These are phyloP conservation scores for Ogataea trehalophila DNA, from an alignment of 805 yeast genomes.

Conservation along the genomic window DNA sequence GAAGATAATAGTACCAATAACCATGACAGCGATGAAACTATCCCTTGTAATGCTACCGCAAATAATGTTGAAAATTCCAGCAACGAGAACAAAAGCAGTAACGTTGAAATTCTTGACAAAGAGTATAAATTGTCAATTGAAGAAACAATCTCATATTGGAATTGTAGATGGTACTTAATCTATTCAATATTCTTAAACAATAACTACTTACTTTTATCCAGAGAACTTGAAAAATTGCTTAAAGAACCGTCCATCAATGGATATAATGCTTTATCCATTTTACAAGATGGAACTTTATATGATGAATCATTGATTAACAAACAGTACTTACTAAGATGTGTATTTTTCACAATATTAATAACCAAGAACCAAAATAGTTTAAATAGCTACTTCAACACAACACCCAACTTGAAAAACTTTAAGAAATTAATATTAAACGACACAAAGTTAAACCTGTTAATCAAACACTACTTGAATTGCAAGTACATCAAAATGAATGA, in stretches of 20 bases:
- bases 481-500: conserved; percentile 20
- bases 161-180: conserved; percentile 26
- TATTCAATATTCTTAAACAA: conserved; percentile 21
- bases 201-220: conserved; percentile 21
- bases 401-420: conserved; percentile 11
- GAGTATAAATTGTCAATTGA: conserved; percentile 7
- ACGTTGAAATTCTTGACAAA: background rate
- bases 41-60: background rate
- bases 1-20: background rate
- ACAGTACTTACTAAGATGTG: conserved; percentile 14
- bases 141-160: conserved; percentile 26
- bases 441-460: conserved; percentile 16
- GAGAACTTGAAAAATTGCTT: conserved; percentile 15
- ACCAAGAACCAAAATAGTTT: conserved; percentile 10
- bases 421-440: conserved; percentile 20
- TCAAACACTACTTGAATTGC: conserved; percentile 22
- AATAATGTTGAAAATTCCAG: too few relatives aligned
- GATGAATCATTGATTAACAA: conserved; percentile 14
- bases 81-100: too few relatives aligned
- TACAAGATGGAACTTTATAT: conserved; percentile 8
- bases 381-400: conserved; percentile 8
- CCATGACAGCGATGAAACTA: conserved; percentile 3
- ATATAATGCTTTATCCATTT: conserved; percentile 15
- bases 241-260: conserved; percentile 9
- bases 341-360: conserved; percentile 19